Conservation (phyloP, 352 stramenopile genomes). For the Phytophthora crassamura region DNA sequence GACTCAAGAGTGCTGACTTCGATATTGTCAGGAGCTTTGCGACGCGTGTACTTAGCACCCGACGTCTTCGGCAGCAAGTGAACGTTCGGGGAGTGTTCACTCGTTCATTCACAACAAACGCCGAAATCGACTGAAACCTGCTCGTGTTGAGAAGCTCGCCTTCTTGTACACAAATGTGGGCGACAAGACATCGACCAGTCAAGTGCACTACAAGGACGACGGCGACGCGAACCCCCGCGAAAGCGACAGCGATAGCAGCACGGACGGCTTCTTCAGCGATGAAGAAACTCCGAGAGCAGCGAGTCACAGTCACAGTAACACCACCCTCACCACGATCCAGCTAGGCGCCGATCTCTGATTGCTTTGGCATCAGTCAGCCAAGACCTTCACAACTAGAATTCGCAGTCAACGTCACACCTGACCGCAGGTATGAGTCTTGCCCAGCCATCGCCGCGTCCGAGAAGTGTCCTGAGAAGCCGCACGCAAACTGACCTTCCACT, state of each 20-base stretch:
- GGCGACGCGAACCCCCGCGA: neutral
- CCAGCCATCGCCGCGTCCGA: too few species aligned
- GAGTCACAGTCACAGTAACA: neutral
- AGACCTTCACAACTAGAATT: too few species aligned
- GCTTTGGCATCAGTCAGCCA: too few species aligned
- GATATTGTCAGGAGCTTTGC: neutral
- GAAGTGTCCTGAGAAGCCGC: too few species aligned
- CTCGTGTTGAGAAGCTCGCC: slow-evolving; percentile 19
- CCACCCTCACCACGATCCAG: too few species aligned
- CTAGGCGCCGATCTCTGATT: too few species aligned
- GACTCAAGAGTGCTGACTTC: slow-evolving; percentile 1
- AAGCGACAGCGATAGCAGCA: neutral
- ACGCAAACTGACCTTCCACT: too few species aligned
- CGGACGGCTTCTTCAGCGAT: neutral
- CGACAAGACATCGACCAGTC: neutral
- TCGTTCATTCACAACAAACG: slow-evolving; percentile 23
- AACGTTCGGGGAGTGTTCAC: slow-evolving; percentile 25
- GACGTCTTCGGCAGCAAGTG: slow-evolving; percentile 22
- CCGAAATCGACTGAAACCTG: slow-evolving; percentile 7
- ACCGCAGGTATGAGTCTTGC: too few species aligned
- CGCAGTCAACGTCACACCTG: too few species aligned
- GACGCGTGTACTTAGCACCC: slow-evolving; percentile 13
- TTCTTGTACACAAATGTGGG: slow-evolving; percentile 22
- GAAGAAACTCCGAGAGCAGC: neutral
- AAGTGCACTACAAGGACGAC: neutral